Percentiles rank a stretch among this genome's conserved stretches.
These are phyloP conservation scores for Erythrophleum fordii DNA, from an alignment of 306 rosid species.

Conservation along the genomic window DNA sequence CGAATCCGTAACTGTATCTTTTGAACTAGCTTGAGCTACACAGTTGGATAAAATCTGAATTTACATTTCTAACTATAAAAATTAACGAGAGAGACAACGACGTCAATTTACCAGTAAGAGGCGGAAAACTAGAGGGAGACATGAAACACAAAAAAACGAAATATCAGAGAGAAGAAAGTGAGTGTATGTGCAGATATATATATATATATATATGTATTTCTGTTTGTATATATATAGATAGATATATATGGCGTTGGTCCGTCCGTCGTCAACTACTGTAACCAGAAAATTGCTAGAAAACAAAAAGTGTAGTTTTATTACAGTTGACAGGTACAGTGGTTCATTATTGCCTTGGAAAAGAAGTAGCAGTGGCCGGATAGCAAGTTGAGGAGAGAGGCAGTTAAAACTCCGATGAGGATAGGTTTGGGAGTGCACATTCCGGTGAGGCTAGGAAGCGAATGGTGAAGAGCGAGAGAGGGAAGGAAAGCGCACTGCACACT, in stretches of 20 bases:
- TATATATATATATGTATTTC: neutral
- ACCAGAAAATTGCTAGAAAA: neutral
- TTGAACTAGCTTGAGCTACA: neutral
- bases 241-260: neutral
- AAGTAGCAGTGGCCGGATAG: slow-evolving; percentile 33
- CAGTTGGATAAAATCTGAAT: neutral
- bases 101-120: neutral
- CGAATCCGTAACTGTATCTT: neutral
- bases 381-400: slow-evolving; percentile 18
- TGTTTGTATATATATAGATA: too few species aligned
- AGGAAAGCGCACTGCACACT: neutral
- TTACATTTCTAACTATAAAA: neutral
- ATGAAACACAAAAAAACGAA: too few species aligned
- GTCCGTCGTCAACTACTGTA: neutral
- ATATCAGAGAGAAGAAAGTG: neutral
- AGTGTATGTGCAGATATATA: neutral
- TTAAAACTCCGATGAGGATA: slow-evolving; percentile 21
- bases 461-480: neutral
- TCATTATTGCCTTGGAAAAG: slow-evolving; percentile 34
- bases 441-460: neutral
- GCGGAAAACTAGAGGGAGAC: neutral
- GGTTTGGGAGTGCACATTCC: slow-evolving; percentile 29
- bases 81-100: neutral
- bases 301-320: neutral
- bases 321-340: neutral